Evolutionary conservation across 257 asterid species (phyloP).

Genomic region (Lantana camara): DNA sequence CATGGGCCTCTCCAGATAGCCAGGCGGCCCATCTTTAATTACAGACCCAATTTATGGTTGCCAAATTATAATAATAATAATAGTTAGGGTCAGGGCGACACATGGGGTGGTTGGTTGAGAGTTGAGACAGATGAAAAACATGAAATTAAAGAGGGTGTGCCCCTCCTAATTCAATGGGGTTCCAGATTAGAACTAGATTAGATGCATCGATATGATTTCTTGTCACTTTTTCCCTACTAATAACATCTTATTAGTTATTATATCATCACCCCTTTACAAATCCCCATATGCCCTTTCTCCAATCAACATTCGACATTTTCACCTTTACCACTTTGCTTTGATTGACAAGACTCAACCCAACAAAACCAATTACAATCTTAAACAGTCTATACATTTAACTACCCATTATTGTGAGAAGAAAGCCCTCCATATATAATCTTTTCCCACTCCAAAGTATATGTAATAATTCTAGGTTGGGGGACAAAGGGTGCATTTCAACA

Average conservation of each 20-base stretch:
- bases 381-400: no score
- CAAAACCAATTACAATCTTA: no score
- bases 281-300: constrained; percentile 20
- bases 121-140: constrained; percentile 12
- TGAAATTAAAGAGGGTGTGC: constrained; percentile 13
- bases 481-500: constrained; percentile 64
- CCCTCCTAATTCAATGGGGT: constrained; percentile 34
- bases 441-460: constrained; percentile 50
- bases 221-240: constrained; percentile 22
- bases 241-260: constrained; percentile 18
- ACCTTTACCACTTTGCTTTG: constrained; percentile 22
- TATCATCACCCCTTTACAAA: constrained; percentile 28
- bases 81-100: background rate
- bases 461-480: constrained; percentile 59
- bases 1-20: background rate
- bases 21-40: background rate
- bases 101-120: background rate
- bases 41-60: background rate
- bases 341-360: constrained; percentile 52
- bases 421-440: constrained; percentile 53
- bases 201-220: constrained; percentile 25
- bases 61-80: background rate
- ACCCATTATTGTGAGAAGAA: constrained; percentile 50
- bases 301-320: constrained; percentile 41
- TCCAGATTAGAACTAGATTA: constrained; percentile 39